These are phyloP conservation scores for Monilinia fructicola DNA, from an alignment of 2,329 filamentous ascomycete genomes.

Conservation along the genomic window DNA sequence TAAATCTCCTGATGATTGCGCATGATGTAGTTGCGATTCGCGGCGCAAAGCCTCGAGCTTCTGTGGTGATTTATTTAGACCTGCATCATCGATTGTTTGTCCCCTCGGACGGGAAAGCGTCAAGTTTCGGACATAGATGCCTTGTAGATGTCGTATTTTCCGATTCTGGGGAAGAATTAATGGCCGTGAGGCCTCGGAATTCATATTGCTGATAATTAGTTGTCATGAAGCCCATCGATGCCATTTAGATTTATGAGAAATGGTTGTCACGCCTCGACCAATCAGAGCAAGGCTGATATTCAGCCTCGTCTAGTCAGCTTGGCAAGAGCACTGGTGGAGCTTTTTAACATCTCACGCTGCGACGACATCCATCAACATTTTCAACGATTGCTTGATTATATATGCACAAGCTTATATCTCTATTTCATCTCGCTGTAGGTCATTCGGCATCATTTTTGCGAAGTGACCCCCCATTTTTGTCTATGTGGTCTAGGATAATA, in stretches of 20 bases:
- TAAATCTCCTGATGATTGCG: slow-evolving; percentile 55
- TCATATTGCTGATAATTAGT: slow-evolving; percentile 34
- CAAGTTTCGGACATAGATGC: slow-evolving; percentile 83
- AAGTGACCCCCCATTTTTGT: no score
- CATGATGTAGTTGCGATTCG: slow-evolving; percentile 54
- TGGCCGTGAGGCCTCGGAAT: slow-evolving; percentile 42
- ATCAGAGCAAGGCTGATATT: not conserved
- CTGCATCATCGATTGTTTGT: slow-evolving; percentile 73
- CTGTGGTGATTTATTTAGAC: slow-evolving; percentile 63
- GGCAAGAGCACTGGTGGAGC: no score
- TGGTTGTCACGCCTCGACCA: slow-evolving; percentile 5
- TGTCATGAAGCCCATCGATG: slow-evolving; percentile 14
- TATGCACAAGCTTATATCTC: no score
- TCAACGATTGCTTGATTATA: no score
- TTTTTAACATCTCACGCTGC: not conserved
- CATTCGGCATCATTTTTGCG: no score
- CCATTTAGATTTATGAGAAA: not conserved
- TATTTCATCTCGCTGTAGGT: no score
- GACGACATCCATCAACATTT: no score
- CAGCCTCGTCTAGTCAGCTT: slow-evolving; percentile 1
- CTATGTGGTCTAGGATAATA: no score
- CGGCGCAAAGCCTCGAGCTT: slow-evolving; percentile 56
- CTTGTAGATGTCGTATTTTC: slow-evolving; percentile 82
- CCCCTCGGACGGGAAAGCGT: slow-evolving; percentile 59
- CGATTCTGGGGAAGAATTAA: slow-evolving; percentile 72